Evolutionary conservation across 306 rosid genomes (phyloP), one percentile per base, ranked within the genome.

Genomic region (Amphicarpaea edgeworthii): DNA sequence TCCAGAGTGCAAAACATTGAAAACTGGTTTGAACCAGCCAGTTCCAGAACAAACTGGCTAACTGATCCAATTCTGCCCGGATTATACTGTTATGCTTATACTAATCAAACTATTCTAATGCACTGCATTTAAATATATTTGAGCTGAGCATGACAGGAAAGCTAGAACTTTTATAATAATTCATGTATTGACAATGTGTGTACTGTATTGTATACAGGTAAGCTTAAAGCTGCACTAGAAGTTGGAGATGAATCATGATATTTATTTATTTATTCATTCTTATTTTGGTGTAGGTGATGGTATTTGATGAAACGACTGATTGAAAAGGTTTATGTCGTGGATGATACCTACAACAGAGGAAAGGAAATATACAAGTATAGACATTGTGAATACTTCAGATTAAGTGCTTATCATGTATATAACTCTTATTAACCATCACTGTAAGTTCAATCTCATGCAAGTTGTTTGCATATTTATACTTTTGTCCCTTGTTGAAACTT

Each of bases 221-320:
- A 40, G 50, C 41, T 65, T 43, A 80, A 43, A 47, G 24, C 60
- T 58, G 30, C 57, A 37, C 34, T n/a, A 14, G 14, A 32, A 15
- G 51, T 62, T 68, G 53, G 51, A 50, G 69, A 59, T 59, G 38
- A 66, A 49, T 16, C 34, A 26, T 62, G 14, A 20, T 69, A 32
- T 38, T 54, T 68, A 5, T 55, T 32, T 47, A 5, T 55, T 32
- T 47, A 14, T 28, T 66, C 66, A 15, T 24, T 24, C 3, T 30
- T 46, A 72, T 51, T 74, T 61, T 72, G 75, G 28, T 81, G 49
- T 74, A 92, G 98, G 92, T 85, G 86, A 91, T 92, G 97, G 88
- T 79, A 79, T 94, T 92, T 86, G 86, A 94, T 87, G 98, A 94
- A 88, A 85, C 97, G 83, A 75, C 93, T 12, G 86, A 73, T 65